These are phyloP conservation scores for Erodium chrysanthum DNA, from an alignment of 441 rosid species.

Conservation along the genomic window DNA sequence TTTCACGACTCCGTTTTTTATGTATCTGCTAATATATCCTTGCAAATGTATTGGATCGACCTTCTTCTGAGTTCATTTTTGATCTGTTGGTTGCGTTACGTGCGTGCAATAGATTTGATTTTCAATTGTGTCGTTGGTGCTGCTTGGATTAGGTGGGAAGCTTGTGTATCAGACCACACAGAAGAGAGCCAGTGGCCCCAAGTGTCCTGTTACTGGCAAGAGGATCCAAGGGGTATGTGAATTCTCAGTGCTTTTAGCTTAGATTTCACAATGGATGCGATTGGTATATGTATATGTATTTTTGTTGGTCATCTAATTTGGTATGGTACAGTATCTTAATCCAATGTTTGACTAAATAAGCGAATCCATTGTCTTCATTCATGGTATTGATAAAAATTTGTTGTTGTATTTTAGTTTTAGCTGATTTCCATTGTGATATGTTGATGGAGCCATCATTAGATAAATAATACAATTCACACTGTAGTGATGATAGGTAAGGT, in stretches of 20 bases:
- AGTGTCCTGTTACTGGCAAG: conserved; percentile 8
- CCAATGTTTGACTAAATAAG: neutral
- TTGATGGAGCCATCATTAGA: neutral
- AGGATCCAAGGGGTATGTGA: conserved; percentile 8
- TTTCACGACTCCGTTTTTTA: neutral
- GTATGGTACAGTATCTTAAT: neutral
- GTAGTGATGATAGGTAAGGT: neutral
- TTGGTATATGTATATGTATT: neutral
- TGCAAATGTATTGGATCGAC: neutral
- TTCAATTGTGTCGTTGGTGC: too few species aligned
- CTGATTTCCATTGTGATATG: neutral
- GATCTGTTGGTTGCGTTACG: neutral
- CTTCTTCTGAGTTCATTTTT: neutral
- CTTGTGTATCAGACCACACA: conserved; percentile 8
- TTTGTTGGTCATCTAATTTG: neutral
- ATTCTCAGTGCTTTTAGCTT: neutral
- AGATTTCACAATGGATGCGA: neutral
- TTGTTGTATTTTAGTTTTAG: neutral
- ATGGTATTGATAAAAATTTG: neutral
- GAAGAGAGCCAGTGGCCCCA: conserved; percentile 9
- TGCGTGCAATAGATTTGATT: neutral
- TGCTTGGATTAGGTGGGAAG: neutral
- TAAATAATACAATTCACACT: neutral
- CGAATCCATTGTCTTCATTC: neutral
- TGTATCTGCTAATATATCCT: neutral